Evolutionary conservation across 176 grass and related monocot species (phyloP).

Genomic region (Ananas comosus): DNA sequence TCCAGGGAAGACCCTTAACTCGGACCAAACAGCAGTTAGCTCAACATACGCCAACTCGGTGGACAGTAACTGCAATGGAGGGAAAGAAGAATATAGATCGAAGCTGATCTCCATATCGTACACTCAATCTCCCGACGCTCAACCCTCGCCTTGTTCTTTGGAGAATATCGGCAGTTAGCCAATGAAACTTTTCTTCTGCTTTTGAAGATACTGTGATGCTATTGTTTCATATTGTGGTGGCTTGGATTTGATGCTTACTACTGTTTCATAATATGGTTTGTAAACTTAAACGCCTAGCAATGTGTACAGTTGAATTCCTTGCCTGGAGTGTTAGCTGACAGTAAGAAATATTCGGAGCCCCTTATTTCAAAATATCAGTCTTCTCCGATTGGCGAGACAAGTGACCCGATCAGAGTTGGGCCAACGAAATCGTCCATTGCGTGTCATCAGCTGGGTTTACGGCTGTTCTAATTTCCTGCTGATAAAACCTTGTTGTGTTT

Average conservation of each 20-base stretch:
- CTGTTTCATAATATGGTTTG: not conserved
- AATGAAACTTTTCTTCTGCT: conserved; percentile 1
- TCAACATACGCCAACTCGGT: conserved; percentile 13
- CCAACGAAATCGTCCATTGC: no score
- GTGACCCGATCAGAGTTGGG: no score
- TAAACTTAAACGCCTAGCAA: no score
- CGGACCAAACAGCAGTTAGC: conserved; percentile 11
- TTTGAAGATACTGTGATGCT: conserved; percentile 28
- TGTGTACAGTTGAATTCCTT: no score
- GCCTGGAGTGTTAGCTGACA: no score
- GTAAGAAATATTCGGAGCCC: no score
- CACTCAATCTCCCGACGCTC: conserved; percentile 34
- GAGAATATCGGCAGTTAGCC: conserved; percentile 20
- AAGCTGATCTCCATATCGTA: conserved; percentile 86
- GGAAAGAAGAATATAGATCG: conserved; percentile 56
- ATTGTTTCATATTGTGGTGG: not conserved
- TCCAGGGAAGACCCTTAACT: conserved; percentile 26
- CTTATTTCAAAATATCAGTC: no score
- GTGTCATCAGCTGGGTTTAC: no score
- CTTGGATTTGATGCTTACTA: not conserved
- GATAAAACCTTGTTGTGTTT: no score
- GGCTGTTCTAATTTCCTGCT: no score
- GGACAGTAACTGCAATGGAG: conserved; percentile 18
- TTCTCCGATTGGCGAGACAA: no score
- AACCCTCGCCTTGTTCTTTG: conserved; percentile 28